A percentile compares a stretch with the other conserved stretches of the same genome.
Evolutionary conservation across 1,284 basidiomycete genomes (phyloP).

Genomic region (Cryptococcus depauperatus): DNA sequence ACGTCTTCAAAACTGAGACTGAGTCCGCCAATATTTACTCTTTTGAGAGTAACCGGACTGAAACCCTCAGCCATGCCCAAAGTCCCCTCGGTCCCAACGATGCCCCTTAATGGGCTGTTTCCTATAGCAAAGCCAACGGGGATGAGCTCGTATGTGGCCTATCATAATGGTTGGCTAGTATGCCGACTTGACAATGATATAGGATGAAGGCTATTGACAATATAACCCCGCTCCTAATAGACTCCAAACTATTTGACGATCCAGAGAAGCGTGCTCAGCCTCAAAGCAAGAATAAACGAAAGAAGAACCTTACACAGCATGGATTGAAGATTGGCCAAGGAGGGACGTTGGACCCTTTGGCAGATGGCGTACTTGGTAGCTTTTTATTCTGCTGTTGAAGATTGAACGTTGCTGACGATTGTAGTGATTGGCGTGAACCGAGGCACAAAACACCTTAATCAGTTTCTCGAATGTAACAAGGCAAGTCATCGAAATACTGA

Average conservation of each 20-base stretch:
- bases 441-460: constrained; percentile 78
- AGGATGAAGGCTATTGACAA: constrained; percentile 87
- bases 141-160: constrained; percentile 36
- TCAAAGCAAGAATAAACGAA: constrained; percentile 23
- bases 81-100: constrained; percentile 26
- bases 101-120: constrained; percentile 45
- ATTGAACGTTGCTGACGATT: constrained; percentile 2
- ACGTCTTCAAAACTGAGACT: constrained; percentile 7
- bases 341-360: constrained; percentile 84
- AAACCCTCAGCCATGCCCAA: constrained; percentile 37
- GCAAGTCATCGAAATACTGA: constrained; percentile 44
- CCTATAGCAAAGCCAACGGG: constrained; percentile 46
- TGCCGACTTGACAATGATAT: constrained; percentile 1
- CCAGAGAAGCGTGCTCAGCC: constrained; percentile 18
- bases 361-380: constrained; percentile 63
- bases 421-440: constrained; percentile 82
- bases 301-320: constrained; percentile 34
- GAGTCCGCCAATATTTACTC: not conserved
- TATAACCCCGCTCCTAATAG: constrained; percentile 69
- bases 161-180: no score
- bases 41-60: not conserved
- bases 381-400: constrained; percentile 29
- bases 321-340: constrained; percentile 47
- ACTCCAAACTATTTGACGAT: constrained; percentile 71
- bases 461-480: constrained; percentile 88